Evolutionary conservation across 176 grass and related monocot species (phyloP), one percentile per base, ranked within the genome.

Genomic region (Melocanna baccifera): DNA sequence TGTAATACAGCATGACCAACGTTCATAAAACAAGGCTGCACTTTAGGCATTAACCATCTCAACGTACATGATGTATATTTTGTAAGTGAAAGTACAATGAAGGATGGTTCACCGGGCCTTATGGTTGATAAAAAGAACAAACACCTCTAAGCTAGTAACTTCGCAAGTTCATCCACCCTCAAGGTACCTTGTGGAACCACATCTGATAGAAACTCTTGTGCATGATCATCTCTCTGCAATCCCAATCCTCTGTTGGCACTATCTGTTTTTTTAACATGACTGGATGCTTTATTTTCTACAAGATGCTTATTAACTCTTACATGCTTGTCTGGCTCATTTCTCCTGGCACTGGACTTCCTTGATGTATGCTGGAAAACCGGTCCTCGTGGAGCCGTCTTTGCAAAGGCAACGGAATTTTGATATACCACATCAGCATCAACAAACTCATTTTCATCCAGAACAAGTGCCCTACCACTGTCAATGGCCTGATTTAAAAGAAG

Each of bases 131-230:
- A 63, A 63, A 62, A 13, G 42, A 55, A 86, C 37, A 39, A 41
- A 20, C 64, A 81, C 66, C 43, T 82, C 64, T 86, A 98, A 73
- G 80, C 86, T 51, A 93, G 89, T 77, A 98, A 71, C 76, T 93
- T 94, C 7, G 96, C 96, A 61, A 98, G 89, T 92, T 98, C 92
- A 89, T 98, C 96, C 39, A 98, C 85, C 77, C 89, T 81, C 78
- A 98, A 85, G 36, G 79, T 93, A 51, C 89, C 92, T 73, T 88
- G 91, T 40, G 87, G 89, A 70, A 93, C 85, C 67, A 90, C 83
- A 87, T 91, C 88, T 28, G 89, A 88, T 11, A 88, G 36, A 39
- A 87, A 78, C 26, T 90, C 85, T 59, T 73, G 76, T 34, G 85
- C 81, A 40, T 51, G 82, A 64, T 89, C 85, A 84, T 81, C 89